Evolutionary conservation across 179 eudicot species (phyloP).

Genomic region (Pouteria campechiana): DNA sequence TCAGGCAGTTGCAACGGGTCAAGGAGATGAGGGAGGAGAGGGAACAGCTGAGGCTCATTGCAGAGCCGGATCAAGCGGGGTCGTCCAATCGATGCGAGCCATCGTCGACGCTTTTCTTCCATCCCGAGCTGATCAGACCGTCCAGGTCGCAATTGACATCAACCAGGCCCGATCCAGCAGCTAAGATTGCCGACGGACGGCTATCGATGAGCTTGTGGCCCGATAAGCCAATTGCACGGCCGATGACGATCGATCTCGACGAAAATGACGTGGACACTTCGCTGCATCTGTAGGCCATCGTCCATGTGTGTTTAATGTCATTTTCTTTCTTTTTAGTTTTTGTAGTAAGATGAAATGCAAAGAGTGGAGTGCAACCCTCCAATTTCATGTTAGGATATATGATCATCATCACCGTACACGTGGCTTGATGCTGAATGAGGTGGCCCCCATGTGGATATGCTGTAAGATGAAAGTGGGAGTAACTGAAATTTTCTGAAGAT

Average conservation of each 20-base stretch:
- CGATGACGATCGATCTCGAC: constrained; percentile 9
- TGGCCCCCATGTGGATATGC: too few species aligned
- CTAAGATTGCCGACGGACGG: constrained; percentile 2
- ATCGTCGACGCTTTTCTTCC: constrained; percentile 20
- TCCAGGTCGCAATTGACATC: neutral
- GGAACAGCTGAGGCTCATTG: constrained; percentile 31
- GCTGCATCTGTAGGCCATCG: constrained; percentile 48
- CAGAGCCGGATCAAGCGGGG: constrained; percentile 4
- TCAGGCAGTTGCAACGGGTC: constrained; percentile 50
- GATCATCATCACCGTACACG: too few species aligned
- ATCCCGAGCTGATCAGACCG: constrained; percentile 13
- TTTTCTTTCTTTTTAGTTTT: too few species aligned
- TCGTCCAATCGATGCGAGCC: constrained; percentile 8
- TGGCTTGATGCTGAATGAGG: too few species aligned
- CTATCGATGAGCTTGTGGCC: constrained; percentile 15
- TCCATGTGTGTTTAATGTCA: neutral
- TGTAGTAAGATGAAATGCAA: too few species aligned
- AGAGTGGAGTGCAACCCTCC: too few species aligned
- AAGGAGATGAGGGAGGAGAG: constrained; percentile 60
- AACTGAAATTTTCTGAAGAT: too few species aligned
- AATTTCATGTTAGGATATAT: too few species aligned
- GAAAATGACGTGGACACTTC: constrained; percentile 65
- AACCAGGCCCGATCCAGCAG: neutral
- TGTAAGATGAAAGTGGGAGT: too few species aligned
- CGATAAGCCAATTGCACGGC: constrained; percentile 3